phyloP scores from a whole-genome alignment of 2,329 filamentous ascomycete species.

The Arthrinium phaeospermum region DNA sequence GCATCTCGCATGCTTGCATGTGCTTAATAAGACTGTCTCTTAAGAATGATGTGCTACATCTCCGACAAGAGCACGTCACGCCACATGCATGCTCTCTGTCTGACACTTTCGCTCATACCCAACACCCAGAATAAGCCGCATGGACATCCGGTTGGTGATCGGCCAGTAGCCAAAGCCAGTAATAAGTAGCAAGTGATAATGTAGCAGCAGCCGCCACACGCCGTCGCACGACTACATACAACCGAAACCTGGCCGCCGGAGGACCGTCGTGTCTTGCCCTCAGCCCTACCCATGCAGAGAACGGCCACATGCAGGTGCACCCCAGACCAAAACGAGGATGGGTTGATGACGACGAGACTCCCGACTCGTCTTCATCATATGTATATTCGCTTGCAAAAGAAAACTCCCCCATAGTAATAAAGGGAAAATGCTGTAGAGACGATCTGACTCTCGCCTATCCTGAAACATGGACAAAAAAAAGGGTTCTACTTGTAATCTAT shows the following conservation, averaged over 20 bases:
- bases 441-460: not conserved
- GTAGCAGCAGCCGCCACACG: not conserved
- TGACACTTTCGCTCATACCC: not conserved
- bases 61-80: not conserved
- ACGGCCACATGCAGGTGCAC: not conserved
- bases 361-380: not conserved
- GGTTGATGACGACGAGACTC: not conserved
- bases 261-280: not conserved
- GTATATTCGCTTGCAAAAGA: not conserved
- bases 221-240: no score
- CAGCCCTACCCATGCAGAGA: not conserved
- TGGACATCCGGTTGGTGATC: not conserved
- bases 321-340: not conserved
- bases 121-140: not conserved
- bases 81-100: not conserved
- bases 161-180: not conserved
- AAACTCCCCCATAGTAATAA: not conserved
- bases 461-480: not conserved
- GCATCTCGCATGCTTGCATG: not conserved
- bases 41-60: not conserved
- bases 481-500: not conserved
- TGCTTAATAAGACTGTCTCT: not conserved
- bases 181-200: no score
- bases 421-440: not conserved
- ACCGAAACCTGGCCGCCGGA: not conserved